phyloP scores from a whole-genome alignment of 176 grass and related monocot species.

The Aegilops umbellulata region DNA sequence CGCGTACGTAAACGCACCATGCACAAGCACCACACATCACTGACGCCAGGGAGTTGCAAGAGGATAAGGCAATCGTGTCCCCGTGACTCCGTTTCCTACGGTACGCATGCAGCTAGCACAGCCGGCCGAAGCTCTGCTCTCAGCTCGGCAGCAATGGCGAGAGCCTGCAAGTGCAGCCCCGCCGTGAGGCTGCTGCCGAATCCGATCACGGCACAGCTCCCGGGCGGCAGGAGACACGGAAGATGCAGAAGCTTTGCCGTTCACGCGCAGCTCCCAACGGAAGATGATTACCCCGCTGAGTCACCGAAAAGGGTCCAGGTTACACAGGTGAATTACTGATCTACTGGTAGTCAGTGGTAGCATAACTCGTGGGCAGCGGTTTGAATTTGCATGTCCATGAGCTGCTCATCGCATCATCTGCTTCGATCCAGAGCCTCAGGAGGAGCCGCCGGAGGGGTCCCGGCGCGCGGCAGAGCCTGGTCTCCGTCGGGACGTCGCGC shows the following conservation, averaged over 20 bases:
- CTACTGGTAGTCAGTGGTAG: background rate
- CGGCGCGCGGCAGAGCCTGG: slow-evolving; percentile 35
- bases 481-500: slow-evolving; percentile 44
- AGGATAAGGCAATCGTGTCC: slow-evolving; percentile 21
- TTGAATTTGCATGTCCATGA: background rate
- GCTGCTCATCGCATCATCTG: background rate
- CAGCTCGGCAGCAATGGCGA: slow-evolving; percentile 20
- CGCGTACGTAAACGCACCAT: background rate
- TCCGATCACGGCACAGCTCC: slow-evolving; percentile 14
- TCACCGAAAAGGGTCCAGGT: slow-evolving; percentile 7
- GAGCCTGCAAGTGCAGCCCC: slow-evolving; percentile 30
- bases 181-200: slow-evolving; percentile 25
- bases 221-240: background rate
- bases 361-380: no score
- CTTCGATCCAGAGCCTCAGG: background rate
- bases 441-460: slow-evolving; percentile 31
- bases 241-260: slow-evolving; percentile 10
- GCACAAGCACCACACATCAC: slow-evolving; percentile 21
- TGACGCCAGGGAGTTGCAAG: slow-evolving; percentile 24
- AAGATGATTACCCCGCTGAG: background rate
- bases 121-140: background rate
- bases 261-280: background rate
- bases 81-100: background rate
- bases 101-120: background rate
- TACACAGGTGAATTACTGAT: slow-evolving; percentile 12